Conservation (phyloP, 202 grass and related monocot genomes). For the Carex arenaria region DNA sequence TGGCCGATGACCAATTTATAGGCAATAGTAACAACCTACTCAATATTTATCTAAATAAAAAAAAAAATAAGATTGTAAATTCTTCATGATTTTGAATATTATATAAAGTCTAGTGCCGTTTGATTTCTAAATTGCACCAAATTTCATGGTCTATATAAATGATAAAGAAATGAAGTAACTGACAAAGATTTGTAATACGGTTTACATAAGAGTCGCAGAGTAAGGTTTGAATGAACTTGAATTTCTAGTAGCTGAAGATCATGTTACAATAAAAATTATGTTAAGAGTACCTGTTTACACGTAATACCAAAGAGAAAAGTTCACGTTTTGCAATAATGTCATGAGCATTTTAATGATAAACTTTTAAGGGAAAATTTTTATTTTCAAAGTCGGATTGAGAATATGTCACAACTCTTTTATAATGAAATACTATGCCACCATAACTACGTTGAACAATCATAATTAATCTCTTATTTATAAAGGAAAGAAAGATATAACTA, state of each 20-base stretch:
- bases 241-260: not conserved
- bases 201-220: not conserved
- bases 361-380: not conserved
- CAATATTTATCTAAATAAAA: not conserved
- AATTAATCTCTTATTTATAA: not conserved
- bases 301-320: not conserved
- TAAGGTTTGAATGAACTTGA: not conserved
- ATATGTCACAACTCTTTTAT: slow-evolving; percentile 1
- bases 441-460: not conserved
- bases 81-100: not conserved
- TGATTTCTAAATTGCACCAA: not conserved
- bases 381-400: not conserved
- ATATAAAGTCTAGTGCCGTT: not conserved
- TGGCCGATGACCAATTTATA: not conserved
- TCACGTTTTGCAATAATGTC: not conserved
- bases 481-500: slow-evolving; percentile 7
- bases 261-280: not conserved
- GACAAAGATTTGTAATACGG: not conserved
- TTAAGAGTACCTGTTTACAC: no score
- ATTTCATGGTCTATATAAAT: not conserved
- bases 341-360: not conserved
- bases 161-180: not conserved
- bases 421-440: not conserved
- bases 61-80: not conserved
- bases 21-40: not conserved